Evolutionary conservation across 257 asterid species (phyloP), one percentile per base, ranked within the genome.

Genomic region (Catharanthus roseus): DNA sequence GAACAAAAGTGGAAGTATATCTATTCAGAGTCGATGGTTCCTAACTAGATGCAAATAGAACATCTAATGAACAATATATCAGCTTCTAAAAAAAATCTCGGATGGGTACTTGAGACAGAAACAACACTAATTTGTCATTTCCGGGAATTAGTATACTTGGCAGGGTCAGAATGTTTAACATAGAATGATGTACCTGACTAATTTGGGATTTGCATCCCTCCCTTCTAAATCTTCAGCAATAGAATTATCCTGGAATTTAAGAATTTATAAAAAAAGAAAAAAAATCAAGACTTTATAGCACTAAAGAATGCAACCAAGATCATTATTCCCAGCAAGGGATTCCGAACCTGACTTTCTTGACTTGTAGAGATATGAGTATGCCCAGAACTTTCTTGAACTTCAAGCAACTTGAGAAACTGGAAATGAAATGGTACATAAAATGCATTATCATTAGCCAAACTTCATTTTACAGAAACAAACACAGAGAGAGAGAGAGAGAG

Each of bases 351-450:
- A 55, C 74, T 69, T 72, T 57, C 71, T 77, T 79, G 75, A 67
- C 72, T 69, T 72, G 75, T 74, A 72, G 79, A 68, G 45, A 57
- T 61, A 72, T 73, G 77, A 65, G 55, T 77, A 62, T 39, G 65
- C 70, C 44, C 58, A 67, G 31, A 73, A 70, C 73, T 60, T 67
- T 69, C 76, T 72, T 76, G 77, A 69, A 44, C 78, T 71, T 67
- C 84, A 74, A 79, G 75, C 67, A 85, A 67, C 72, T 82, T 83
- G 77, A 84, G 69, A 50, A 79, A 72, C 88, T 84, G 67, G 80
- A 67, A 23, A 75, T 23, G 47, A 31, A 66, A 10, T 29, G 77
- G 34, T 61, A 44, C 50, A 56, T 36, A 72, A 68, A 70, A 72
- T 54, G 68, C 26, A 60, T 67, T 67, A 65, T 55, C 57, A 72